phyloP scores from a whole-genome alignment of 805 yeast genomes.

The Ogataea salicorniae region DNA sequence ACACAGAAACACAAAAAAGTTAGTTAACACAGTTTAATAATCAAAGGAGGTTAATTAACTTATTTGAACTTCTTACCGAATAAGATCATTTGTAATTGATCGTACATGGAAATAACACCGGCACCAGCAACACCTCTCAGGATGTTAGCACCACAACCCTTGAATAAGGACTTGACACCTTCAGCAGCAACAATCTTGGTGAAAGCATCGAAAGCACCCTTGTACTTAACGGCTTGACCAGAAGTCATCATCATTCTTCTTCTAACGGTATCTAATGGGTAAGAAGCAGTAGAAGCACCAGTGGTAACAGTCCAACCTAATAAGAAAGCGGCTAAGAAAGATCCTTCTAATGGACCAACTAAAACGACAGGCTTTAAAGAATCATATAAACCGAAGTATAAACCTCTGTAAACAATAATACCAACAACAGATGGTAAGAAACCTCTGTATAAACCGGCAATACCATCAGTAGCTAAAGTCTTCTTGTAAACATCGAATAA shows the following conservation, averaged over 20 bases:
- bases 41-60: constrained; percentile 20
- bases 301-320: constrained; percentile 98
- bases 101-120: constrained; percentile 97
- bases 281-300: constrained; percentile 97
- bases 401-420: constrained; percentile 98
- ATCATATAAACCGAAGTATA: constrained; percentile 96
- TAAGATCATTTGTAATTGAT: constrained; percentile 89
- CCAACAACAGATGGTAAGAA: constrained; percentile 98
- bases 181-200: constrained; percentile 89
- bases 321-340: constrained; percentile 91
- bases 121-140: constrained; percentile 99
- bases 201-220: constrained; percentile 93
- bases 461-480: constrained; percentile 93
- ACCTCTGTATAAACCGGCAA: constrained; percentile 99
- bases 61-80: constrained; percentile 93
- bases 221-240: constrained; percentile 96
- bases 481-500: constrained; percentile 92
- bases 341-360: constrained; percentile 91
- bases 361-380: constrained; percentile 92
- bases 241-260: constrained; percentile 99
- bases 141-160: constrained; percentile 99
- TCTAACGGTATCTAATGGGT: constrained; percentile 98
- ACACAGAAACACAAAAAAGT: background rate
- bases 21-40: background rate
- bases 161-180: constrained; percentile 90